Conservation (phyloP, 768 basidiomycete species). For the Scleroderma citrinum region DNA sequence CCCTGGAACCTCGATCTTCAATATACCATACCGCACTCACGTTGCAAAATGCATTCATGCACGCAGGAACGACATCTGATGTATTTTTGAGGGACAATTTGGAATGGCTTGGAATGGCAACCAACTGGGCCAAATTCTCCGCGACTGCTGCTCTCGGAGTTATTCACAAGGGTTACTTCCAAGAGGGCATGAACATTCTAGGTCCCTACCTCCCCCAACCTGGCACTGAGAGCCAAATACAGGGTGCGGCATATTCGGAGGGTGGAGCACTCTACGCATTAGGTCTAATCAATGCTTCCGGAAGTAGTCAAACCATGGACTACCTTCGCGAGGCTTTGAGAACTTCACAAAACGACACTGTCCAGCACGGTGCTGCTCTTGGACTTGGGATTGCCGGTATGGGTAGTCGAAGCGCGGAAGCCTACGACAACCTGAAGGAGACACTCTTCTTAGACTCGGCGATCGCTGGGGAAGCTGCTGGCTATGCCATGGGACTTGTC, state of each 20-base stretch:
- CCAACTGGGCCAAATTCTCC: slow-evolving; percentile 98
- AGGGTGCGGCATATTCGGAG: slow-evolving; percentile 84
- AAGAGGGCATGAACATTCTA: slow-evolving; percentile 88
- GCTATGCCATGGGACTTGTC: slow-evolving; percentile 95
- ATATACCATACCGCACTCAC: slow-evolving; percentile 97
- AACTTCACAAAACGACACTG: slow-evolving; percentile 72
- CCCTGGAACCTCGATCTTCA: slow-evolving; percentile 88
- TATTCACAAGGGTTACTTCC: slow-evolving; percentile 95
- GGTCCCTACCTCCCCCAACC: slow-evolving; percentile 87
- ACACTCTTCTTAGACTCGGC: slow-evolving; percentile 92
- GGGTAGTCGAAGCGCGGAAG: slow-evolving; percentile 82
- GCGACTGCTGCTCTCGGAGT: slow-evolving; percentile 96
- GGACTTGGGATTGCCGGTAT: slow-evolving; percentile 96
- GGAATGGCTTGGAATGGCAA: slow-evolving; percentile 92
- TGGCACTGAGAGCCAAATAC: slow-evolving; percentile 69
- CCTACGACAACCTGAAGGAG: slow-evolving; percentile 88
- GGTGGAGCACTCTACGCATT: slow-evolving; percentile 95
- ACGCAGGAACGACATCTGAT: slow-evolving; percentile 96
- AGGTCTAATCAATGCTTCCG: slow-evolving; percentile 90
- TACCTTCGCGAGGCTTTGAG: slow-evolving; percentile 81
- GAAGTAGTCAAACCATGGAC: slow-evolving; percentile 58
- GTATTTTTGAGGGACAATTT: slow-evolving; percentile 91
- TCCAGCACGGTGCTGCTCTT: slow-evolving; percentile 95
- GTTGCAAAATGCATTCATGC: slow-evolving; percentile 95
- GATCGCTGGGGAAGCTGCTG: slow-evolving; percentile 91